Evolutionary conservation across 768 basidiomycete genomes (phyloP), one percentile per base, ranked within the genome.

Genomic region (Lactarius hengduanensis): DNA sequence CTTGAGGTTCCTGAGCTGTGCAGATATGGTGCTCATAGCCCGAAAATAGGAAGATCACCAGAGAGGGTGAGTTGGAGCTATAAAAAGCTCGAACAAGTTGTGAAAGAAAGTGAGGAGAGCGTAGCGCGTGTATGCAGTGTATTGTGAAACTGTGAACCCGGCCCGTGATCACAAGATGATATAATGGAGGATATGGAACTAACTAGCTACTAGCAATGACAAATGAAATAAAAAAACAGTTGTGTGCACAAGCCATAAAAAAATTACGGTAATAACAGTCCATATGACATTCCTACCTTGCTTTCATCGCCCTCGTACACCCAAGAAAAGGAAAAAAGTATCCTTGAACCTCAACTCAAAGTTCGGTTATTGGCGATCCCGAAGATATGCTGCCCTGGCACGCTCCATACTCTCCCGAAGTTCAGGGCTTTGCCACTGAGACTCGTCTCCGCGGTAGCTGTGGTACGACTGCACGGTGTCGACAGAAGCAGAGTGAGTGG

Each of bases 1-100:
- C 80, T 91, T 92, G 83, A 95, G 94, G 74, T 91, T 85, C 63
- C 94, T 87, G 55, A 97, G 85, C 69, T 94, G 91, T 28, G 91
- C 91, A 57, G 90, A 91, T 74, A 94, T 94, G 60, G 86, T 90
- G 45, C 90, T 81, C 92, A 92, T 93, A 30, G 68, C 66, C 28
- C 40, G 16, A 57, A 28, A 53, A 28, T 59, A 41, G 11, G 40
- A 41, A 22, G 15, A 55, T 63, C 43, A 47, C 30, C 47, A n/a
- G 41, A 28, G 43, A 22, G 26, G 15, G 56, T 36, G 43, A 57
- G 53, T 66, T 53, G 55, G 13, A 57, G 20, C 28, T 26, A 15
- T 57, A 47, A 55, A 40, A 32, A 28, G 38, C 28, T 38, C 34
- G 4, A 30, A n/a, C 11, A 6, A 13, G 34, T 26, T 63, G 57